A percentile compares a stretch with the other conserved stretches of the same genome.
phyloP scores from a whole-genome alignment of 129 eudicot species.

The Tagetes patula region DNA sequence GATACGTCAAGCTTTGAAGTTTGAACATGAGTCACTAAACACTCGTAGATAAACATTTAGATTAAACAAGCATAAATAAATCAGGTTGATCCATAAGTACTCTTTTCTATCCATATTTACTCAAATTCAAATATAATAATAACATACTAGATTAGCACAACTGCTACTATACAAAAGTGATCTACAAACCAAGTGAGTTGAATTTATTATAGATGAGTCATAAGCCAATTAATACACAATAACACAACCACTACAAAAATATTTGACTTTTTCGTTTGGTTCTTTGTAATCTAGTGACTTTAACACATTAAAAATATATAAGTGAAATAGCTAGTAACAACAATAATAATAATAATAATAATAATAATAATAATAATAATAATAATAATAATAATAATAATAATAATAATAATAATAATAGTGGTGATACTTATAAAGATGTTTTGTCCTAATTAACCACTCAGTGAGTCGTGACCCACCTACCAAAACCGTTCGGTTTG shows the following conservation, averaged over 20 bases:
- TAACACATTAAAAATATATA: conserved; percentile 9
- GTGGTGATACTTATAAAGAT: background rate
- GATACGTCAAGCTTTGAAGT: no score
- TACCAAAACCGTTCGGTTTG: background rate
- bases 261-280: conserved; percentile 29
- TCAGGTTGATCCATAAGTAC: background rate
- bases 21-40: background rate
- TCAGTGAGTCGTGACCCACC: background rate
- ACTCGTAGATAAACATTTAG: background rate
- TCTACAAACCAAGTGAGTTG: background rate
- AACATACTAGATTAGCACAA: background rate
- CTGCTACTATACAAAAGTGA: background rate
- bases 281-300: conserved; percentile 20
- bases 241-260: conserved; percentile 25
- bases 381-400: no score
- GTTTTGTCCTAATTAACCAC: background rate
- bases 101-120: background rate
- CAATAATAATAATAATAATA: no score
- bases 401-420: no score
- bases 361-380: no score
- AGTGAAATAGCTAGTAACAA: background rate
- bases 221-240: conserved; percentile 19
- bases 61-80: background rate
- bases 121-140: background rate
- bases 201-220: conserved; percentile 16